Evolutionary conservation across 257 asterid species (phyloP).

Genomic region (Solanum commersonii): DNA sequence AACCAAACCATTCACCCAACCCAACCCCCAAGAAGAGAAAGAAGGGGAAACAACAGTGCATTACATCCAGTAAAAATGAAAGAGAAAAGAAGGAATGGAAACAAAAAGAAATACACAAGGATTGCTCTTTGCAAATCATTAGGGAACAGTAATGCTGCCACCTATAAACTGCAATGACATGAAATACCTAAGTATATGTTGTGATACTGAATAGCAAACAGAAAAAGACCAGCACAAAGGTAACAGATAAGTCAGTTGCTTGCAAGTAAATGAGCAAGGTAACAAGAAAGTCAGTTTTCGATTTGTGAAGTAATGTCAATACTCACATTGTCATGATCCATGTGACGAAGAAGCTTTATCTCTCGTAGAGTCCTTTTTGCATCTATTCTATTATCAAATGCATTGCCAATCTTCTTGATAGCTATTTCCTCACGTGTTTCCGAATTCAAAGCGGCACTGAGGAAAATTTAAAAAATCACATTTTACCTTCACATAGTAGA

Average conservation of each 20-base stretch:
- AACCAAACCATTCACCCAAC: not conserved
- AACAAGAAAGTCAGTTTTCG: not conserved
- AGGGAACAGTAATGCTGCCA: not conserved
- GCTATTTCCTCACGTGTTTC: conserved; percentile 97
- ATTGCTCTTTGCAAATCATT: not conserved
- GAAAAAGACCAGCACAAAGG: not conserved
- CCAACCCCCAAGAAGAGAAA: not conserved
- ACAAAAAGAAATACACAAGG: not conserved
- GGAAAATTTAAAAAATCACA: conserved; percentile 15
- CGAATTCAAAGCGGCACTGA: conserved; percentile 86
- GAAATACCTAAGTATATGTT: not conserved
- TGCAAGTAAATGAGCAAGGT: not conserved
- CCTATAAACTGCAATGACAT: not conserved
- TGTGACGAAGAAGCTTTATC: conserved; percentile 90
- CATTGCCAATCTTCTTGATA: conserved; percentile 97
- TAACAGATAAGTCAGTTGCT: not conserved
- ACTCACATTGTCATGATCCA: conserved; percentile 86
- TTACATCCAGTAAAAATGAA: not conserved
- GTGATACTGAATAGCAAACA: not conserved
- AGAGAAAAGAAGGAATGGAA: not conserved
- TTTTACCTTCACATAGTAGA: not conserved
- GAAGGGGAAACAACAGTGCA: not conserved
- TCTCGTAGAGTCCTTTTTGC: conserved; percentile 93
- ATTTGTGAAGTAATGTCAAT: not conserved
- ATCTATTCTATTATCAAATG: conserved; percentile 89